Conservation (phyloP, 768 basidiomycete genomes). For the Ramaria sp. region DNA sequence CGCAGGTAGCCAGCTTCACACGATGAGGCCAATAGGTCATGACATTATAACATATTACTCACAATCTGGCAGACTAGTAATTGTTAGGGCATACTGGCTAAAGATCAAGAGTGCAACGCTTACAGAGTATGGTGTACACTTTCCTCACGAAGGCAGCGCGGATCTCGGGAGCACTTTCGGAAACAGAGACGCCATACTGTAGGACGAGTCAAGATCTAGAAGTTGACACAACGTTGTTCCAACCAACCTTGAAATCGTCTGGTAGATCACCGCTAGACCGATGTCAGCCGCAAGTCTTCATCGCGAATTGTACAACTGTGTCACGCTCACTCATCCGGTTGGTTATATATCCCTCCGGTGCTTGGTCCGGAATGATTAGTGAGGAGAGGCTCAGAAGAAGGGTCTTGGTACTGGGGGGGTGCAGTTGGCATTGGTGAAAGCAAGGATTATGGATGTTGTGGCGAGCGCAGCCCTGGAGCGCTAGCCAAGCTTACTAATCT, state of each 20-base stretch:
- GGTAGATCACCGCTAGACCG: constrained; percentile 50
- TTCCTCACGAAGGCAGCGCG: constrained; percentile 83
- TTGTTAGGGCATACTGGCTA: not conserved
- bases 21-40: not conserved
- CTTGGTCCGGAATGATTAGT: constrained; percentile 31
- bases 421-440: not conserved
- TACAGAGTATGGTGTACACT: constrained; percentile 83
- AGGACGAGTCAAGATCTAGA: not conserved
- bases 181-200: constrained; percentile 74
- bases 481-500: not conserved
- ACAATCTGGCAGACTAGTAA: constrained; percentile 62
- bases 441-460: not conserved
- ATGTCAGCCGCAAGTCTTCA: not conserved
- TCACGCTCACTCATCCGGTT: constrained; percentile 35
- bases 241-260: constrained; percentile 84
- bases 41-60: constrained; percentile 15
- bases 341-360: constrained; percentile 53
- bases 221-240: not conserved
- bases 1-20: constrained; percentile 54
- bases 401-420: constrained; percentile 37
- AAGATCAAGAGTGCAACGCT: constrained; percentile 21
- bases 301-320: not conserved
- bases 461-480: not conserved
- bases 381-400: constrained; percentile 47
- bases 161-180: constrained; percentile 69